Conservation (phyloP, 495 filamentous ascomycete genomes). For the Annulohypoxylon nitens region DNA sequence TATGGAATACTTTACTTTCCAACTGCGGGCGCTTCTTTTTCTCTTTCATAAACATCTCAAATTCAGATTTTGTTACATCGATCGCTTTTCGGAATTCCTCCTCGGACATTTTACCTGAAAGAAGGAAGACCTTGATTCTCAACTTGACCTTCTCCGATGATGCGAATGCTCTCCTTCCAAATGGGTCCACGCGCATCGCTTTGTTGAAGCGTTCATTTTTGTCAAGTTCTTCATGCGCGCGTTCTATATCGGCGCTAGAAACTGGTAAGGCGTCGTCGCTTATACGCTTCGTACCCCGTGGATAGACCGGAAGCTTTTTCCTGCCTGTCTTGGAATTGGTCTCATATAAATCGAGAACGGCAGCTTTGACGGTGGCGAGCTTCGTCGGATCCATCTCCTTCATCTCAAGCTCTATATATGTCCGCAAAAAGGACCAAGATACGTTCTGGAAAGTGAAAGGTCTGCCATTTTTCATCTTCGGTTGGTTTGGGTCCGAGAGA, state of each 20-base stretch:
- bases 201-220: background rate
- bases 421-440: background rate
- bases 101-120: background rate
- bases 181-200: background rate
- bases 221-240: slow-evolving; percentile 1
- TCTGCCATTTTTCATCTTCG: slow-evolving; percentile 1
- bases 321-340: slow-evolving; percentile 7
- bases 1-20: slow-evolving; percentile 4
- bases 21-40: slow-evolving; percentile 3
- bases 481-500: slow-evolving; percentile 3
- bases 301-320: background rate
- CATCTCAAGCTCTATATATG: background rate
- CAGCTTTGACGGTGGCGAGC: background rate
- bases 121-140: slow-evolving; percentile 6
- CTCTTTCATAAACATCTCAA: background rate
- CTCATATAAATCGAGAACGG: slow-evolving; percentile 1
- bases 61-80: background rate
- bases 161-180: background rate
- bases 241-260: background rate
- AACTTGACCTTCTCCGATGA: slow-evolving; percentile 6
- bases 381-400: slow-evolving; percentile 6
- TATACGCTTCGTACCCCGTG: background rate
- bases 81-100: slow-evolving; percentile 4
- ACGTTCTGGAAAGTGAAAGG: slow-evolving; percentile 2
- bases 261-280: slow-evolving; percentile 1